Conservation (phyloP, 805 yeast genomes). For the Soucietia sequanensis region DNA sequence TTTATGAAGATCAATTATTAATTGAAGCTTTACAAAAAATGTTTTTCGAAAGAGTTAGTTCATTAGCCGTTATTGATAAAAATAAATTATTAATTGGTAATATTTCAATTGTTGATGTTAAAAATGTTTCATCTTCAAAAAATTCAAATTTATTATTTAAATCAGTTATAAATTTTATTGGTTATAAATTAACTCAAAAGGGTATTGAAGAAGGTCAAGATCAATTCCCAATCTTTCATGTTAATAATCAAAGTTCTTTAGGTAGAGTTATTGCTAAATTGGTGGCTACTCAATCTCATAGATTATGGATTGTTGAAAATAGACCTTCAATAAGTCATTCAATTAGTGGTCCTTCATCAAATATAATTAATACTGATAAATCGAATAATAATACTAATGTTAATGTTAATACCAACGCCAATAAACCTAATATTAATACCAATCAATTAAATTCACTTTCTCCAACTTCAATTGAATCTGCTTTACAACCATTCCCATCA, state of each 20-base stretch:
- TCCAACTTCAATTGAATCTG: constrained; percentile 12
- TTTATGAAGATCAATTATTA: constrained; percentile 82
- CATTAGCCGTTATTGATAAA: constrained; percentile 89
- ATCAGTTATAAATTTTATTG: constrained; percentile 83
- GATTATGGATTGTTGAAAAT: constrained; percentile 76
- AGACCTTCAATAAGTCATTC: constrained; percentile 7
- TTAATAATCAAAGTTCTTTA: constrained; percentile 71
- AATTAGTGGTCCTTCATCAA: constrained; percentile 1
- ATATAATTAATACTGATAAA: background rate
- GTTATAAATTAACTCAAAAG: constrained; percentile 80
- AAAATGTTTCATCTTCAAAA: constrained; percentile 81
- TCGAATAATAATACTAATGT: no score
- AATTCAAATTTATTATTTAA: constrained; percentile 80
- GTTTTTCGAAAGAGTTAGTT: constrained; percentile 81
- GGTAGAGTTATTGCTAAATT: constrained; percentile 91
- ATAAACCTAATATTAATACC: no score
- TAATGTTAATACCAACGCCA: no score
- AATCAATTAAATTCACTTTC: background rate
- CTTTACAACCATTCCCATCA: constrained; percentile 6
- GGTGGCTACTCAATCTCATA: constrained; percentile 92
- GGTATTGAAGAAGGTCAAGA: constrained; percentile 95
- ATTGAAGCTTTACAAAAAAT: constrained; percentile 84
- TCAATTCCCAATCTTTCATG: constrained; percentile 95
- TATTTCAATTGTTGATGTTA: constrained; percentile 92
- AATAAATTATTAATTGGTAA: constrained; percentile 79